Evolutionary conservation across 768 basidiomycete species (phyloP), one percentile per base, ranked within the genome.

Genomic region (Lactifluus hygrophoroides): DNA sequence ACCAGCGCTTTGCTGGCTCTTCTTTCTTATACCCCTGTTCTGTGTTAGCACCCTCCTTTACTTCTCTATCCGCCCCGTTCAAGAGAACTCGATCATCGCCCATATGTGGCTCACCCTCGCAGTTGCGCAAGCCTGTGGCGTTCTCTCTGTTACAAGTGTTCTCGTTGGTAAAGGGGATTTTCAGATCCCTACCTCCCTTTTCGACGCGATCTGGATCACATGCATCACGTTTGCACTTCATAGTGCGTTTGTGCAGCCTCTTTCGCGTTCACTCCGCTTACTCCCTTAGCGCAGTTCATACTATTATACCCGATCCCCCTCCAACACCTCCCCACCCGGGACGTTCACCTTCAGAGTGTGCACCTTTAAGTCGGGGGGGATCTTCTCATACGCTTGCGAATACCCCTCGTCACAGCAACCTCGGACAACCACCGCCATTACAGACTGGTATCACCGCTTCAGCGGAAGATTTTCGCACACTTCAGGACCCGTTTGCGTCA

Each of bases 81-180:
- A 51, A 30, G 54, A 60, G 28, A 5, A 42, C 23, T 45, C 54
- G 49, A 56, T 60, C 59, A 51, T 60, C 34, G 54, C 54, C 7
- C 43, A 38, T 42, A 16, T 60, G 59, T 60, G 59, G 59, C 54
- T 60, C 25, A 44, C 56, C 27, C 49, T 60, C 34, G 54, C 59
- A 38, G 23, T 56, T 5, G 59, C 54, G 34, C 59, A 60, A 34
- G 59, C 59, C 16, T 60, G 48, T 27, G 54, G 59, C 19, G 44
- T 21, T 21, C 19, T 60, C 35, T 60, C 59, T 5, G 54, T 44
- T 34, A 21, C 35, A 27, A 45, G 48, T 28, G 35, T 49, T 23
- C 43, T 60, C 49, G 37, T 60, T 56, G 59, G 59, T 6, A 56
- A 60, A 56, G 59, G 59, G 54, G 59, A 60, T 21, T 56, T 60